Conservation (phyloP, 2,329 filamentous ascomycete genomes). For the Didymella sp. region DNA sequence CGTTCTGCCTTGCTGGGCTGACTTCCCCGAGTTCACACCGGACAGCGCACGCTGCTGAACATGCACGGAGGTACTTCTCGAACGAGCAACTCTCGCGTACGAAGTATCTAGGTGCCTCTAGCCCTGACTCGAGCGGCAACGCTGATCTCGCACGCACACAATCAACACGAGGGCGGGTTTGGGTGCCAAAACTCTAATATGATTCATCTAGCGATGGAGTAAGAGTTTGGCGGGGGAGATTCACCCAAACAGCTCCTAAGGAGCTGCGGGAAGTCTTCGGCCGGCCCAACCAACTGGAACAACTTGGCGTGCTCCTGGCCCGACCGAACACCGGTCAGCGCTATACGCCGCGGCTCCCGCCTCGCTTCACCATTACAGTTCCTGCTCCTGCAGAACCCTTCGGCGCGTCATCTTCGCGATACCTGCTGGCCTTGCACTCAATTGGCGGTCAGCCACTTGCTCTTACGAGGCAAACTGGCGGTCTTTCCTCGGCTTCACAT, state of each 20-base stretch:
- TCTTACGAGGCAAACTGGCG: conserved; percentile 6
- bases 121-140: conserved; percentile 4
- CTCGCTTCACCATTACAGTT: conserved; percentile 14
- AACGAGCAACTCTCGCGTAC: conserved; percentile 5
- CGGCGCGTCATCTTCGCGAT: conserved; percentile 17
- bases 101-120: background rate
- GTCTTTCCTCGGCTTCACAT: conserved; percentile 11
- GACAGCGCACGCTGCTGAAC: background rate
- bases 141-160: conserved; percentile 1
- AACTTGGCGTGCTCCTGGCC: conserved; percentile 1
- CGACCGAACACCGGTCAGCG: conserved; percentile 13
- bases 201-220: conserved; percentile 1
- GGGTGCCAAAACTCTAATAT: conserved; percentile 13
- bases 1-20: background rate
- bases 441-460: conserved; percentile 6
- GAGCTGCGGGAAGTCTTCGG: conserved; percentile 8
- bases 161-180: background rate
- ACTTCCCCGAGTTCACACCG: background rate
- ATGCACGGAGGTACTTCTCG: conserved; percentile 1
- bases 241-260: background rate
- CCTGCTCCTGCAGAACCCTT: conserved; percentile 17
- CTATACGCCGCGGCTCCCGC: conserved; percentile 16
- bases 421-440: conserved; percentile 7
- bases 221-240: conserved; percentile 2
- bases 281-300: conserved; percentile 12